Base-by-base conservation (phyloP, 2,329 filamentous ascomycete species). In the Hypoxylon rubiginosum region DNA sequence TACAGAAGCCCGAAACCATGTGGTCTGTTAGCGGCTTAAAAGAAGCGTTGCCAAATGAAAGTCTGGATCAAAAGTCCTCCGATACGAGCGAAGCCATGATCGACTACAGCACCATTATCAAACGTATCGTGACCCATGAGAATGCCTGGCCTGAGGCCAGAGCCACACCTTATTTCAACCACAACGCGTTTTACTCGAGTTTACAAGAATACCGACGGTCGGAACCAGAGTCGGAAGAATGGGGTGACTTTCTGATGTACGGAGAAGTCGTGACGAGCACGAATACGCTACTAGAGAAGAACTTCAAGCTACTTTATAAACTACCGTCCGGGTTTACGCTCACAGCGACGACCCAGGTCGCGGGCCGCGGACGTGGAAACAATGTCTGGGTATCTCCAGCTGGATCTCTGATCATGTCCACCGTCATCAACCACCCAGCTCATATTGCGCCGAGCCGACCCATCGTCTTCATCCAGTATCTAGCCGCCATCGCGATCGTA, bases 371-470 rank as follows among this genome's bases (percentile, higher is more conserved):
- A 7, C 91, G 96, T 9, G 96, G 96, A 3, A 90, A 87, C 32
- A 99, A 99, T 73, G 92, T 97, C 64, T 99, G 96, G 96, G 89
- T 99, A 4, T 93, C 94, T 0, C 96, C 96, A 0, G 88, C 92
- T 0, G 96, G 96, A 0, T 89, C 89, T 36, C 85, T 98, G 5
- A 91, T 97, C 77, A 96, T 97, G 81, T 97, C 93, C 9, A 93
- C 91, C 0, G 89, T 97, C 41, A 88, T 99, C 70, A 92, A 93
- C 68, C 96, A 99, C 79, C 87, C 92, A 0, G 88, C 92, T 30
- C 84, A 91, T 30, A 86, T 96, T 8, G 90, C 90, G 8, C 83
- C 86, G 46, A 87, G 85, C 1, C 91, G 92, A 0, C 94, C 96
- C 0, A 90, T 98, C 9, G 90, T 97, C 0, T 98, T 99, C 79